Conservation (phyloP, 192 early-diverging fungal species). For the Backusella mclennaniae region DNA sequence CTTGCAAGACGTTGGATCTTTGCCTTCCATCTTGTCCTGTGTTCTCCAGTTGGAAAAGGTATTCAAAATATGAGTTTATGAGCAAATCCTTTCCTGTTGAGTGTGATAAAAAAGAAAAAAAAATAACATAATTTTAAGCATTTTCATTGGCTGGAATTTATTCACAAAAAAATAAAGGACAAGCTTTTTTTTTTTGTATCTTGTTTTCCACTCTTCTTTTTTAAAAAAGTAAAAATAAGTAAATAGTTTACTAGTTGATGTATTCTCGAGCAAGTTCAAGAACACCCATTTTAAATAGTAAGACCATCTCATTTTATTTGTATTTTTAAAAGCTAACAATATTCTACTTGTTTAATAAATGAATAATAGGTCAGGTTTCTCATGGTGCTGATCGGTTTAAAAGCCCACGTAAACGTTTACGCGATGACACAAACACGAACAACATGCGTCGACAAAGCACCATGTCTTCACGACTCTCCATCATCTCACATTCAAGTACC, state of each 20-base stretch:
- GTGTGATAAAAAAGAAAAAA: too few relatives aligned
- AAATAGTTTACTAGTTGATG: background rate
- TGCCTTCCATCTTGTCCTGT: too few relatives aligned
- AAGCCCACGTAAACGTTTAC: conserved; percentile 1
- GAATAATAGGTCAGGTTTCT: background rate
- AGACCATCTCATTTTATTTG: background rate
- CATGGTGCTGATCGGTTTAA: background rate
- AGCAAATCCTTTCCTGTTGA: too few relatives aligned
- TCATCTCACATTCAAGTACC: background rate
- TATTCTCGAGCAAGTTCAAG: background rate
- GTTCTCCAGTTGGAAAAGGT: too few relatives aligned
- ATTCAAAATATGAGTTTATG: too few relatives aligned
- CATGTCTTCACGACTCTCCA: background rate
- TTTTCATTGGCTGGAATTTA: too few relatives aligned
- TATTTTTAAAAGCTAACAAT: background rate
- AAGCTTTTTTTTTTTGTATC: background rate
- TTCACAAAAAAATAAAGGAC: background rate
- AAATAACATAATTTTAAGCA: too few relatives aligned
- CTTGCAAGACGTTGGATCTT: too few relatives aligned
- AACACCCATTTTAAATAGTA: background rate
- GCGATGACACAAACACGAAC: background rate
- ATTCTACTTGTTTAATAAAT: background rate
- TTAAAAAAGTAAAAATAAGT: background rate
- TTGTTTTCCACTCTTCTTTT: background rate
- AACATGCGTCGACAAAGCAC: background rate